Evolutionary conservation across 805 yeast genomes (phyloP), one percentile per base, ranked within the genome.

Genomic region (Pichia exigua): DNA sequence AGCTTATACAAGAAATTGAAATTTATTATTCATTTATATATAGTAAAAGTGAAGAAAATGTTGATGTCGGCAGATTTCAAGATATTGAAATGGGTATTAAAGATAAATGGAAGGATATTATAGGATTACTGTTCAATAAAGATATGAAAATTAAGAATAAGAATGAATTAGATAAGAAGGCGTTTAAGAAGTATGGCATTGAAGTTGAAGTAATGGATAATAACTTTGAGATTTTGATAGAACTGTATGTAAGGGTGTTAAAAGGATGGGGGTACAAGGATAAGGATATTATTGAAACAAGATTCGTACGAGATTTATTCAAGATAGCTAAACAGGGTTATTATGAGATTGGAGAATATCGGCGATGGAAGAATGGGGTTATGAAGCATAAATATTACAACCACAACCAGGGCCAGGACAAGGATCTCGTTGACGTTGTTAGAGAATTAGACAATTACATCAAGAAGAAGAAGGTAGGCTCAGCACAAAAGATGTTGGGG

Each of bases 1-100:
- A 56, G 59, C 68, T 59, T 42, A 58, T 77, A 27, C 73, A 77
- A 39, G 68, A 75, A 15, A 74, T 78, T 49, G 77, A 82, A 1
- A 62, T 66, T 24, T 65, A 66, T 28, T 69, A 73, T 54, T 67
- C 70, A 11, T 68, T 66, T 51, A 61, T 67, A 9, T 72, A 72
- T 41, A 62, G 66, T 9, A 64, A 61, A 1, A 62, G 69, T n/a
- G 63, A 68, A 59, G 63, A 57, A 21, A 60, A 64, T 51, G 24
- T 66, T 65, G 66, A 66, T 35, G n/a, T 54, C 9, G 56, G 56
- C n/a, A 55, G 65, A 42, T 50, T 68, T 10, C 57, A 55, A 20
- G 66, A 70, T 1, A 62, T 72, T 4, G 73, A 73, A 11, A 71
- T 77, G 17, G 71, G 72, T 46, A 69, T 68, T 24, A 73, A 71